phyloP scores from a whole-genome alignment of 73 alveolate genomes.

The Tetrahymena malaccensis region DNA sequence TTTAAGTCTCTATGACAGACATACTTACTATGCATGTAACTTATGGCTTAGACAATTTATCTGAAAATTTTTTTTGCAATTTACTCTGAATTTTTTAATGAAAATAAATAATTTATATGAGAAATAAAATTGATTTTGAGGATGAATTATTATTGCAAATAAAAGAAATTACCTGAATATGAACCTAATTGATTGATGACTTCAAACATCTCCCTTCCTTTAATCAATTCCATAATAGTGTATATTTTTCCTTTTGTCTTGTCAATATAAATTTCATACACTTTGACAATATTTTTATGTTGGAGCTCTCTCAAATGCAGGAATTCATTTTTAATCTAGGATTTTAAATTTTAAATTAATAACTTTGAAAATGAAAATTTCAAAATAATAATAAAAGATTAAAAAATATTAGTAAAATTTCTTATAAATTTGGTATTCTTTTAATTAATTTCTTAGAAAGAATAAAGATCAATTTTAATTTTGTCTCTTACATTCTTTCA shows the following conservation, averaged over 20 bases:
- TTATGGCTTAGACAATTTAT: slow-evolving; percentile 14
- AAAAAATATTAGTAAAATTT: too few relatives aligned
- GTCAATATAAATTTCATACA: slow-evolving; percentile 22
- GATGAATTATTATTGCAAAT: too few relatives aligned
- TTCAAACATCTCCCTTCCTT: slow-evolving; percentile 45
- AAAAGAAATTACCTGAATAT: neutral
- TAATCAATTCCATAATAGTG: slow-evolving; percentile 9
- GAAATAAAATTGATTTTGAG: too few relatives aligned
- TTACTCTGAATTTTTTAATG: neutral
- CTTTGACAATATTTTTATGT: slow-evolving; percentile 41
- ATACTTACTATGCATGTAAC: slow-evolving; percentile 30
- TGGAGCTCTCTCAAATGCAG: neutral
- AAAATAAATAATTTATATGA: neutral
- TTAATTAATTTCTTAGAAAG: neutral
- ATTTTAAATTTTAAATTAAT: neutral
- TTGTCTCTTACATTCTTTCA: neutral
- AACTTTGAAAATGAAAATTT: too few relatives aligned
- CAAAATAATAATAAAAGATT: too few relatives aligned
- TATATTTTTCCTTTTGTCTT: slow-evolving; percentile 17
- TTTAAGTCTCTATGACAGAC: slow-evolving; percentile 45
- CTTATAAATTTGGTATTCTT: too few relatives aligned
- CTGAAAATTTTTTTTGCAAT: slow-evolving; percentile 23
- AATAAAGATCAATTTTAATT: neutral
- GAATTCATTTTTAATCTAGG: slow-evolving; percentile 25
- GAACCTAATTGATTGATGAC: slow-evolving; percentile 17